These are phyloP conservation scores for Fermentozyma sake DNA, from an alignment of 1,139 yeast genomes.

Conservation along the genomic window DNA sequence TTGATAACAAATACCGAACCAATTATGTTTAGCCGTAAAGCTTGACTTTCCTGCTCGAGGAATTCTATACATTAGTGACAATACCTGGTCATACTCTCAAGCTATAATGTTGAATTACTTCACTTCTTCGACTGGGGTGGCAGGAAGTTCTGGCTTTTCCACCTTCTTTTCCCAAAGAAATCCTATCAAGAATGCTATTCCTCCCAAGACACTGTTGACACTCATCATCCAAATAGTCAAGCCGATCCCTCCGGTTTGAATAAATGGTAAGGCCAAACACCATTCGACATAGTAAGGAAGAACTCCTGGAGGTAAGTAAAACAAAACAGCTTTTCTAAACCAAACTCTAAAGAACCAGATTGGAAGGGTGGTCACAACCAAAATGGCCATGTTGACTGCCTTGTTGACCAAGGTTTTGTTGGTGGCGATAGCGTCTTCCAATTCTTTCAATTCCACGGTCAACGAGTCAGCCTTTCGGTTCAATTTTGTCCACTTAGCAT, in stretches of 20 bases:
- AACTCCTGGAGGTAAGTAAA: constrained; percentile 55
- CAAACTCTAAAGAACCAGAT: constrained; percentile 49
- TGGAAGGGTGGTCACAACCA: constrained; percentile 36
- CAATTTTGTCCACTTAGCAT: constrained; percentile 93
- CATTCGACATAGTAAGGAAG: constrained; percentile 58
- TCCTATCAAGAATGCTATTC: constrained; percentile 21
- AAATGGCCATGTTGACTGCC: constrained; percentile 22
- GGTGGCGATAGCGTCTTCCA: constrained; percentile 33
- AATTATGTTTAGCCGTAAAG: neutral
- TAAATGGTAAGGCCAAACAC: constrained; percentile 57
- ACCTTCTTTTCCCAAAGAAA: constrained; percentile 26
- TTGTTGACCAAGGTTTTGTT: constrained; percentile 37
- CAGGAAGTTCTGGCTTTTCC: constrained; percentile 15
- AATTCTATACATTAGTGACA: too few species aligned
- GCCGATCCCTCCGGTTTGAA: constrained; percentile 52
- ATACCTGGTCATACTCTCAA: too few species aligned
- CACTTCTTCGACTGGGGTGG: constrained; percentile 5
- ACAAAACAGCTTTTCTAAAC: constrained; percentile 55
- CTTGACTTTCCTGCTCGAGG: too few species aligned
- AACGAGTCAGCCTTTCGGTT: constrained; percentile 67
- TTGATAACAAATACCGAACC: neutral
- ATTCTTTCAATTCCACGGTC: constrained; percentile 44
- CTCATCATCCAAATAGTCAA: constrained; percentile 48
- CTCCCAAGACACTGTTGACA: constrained; percentile 27
- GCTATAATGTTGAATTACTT: neutral